Evolutionary conservation across 345 rosid genomes (phyloP).

Genomic region (Hibiscus mutabilis): DNA sequence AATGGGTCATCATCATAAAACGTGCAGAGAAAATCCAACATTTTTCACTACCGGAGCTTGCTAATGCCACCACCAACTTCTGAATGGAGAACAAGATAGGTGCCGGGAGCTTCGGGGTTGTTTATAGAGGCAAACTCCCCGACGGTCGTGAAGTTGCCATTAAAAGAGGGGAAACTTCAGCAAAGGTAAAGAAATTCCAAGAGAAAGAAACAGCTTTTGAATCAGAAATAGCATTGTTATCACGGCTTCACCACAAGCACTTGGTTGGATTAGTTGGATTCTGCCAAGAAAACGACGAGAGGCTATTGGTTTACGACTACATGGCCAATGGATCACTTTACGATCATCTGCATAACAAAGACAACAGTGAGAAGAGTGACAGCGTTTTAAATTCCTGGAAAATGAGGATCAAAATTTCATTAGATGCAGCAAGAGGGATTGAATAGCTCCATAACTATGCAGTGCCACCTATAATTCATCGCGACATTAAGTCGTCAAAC

Average conservation of each 20-base stretch:
- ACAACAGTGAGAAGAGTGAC: slow-evolving; percentile 14
- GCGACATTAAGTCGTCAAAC: slow-evolving; percentile 64
- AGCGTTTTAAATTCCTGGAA: slow-evolving; percentile 48
- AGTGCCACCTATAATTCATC: slow-evolving; percentile 57
- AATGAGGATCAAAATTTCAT: slow-evolving; percentile 23
- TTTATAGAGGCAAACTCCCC: slow-evolving; percentile 39
- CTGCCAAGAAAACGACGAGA: slow-evolving; percentile 53
- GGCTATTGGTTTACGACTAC: slow-evolving; percentile 53
- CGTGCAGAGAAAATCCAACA: slow-evolving; percentile 23
- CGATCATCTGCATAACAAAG: slow-evolving; percentile 41
- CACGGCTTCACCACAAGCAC: slow-evolving; percentile 61
- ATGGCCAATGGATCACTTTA: slow-evolving; percentile 54
- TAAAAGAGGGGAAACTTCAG: slow-evolving; percentile 38
- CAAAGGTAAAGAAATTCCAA: slow-evolving; percentile 23
- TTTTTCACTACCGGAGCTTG: slow-evolving; percentile 37
- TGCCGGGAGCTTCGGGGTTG: slow-evolving; percentile 51
- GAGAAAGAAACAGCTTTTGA: slow-evolving; percentile 52
- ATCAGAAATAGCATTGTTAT: slow-evolving; percentile 44
- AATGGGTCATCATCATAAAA: slow-evolving; percentile 35
- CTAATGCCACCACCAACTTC: slow-evolving; percentile 39
- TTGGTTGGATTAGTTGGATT: slow-evolving; percentile 47
- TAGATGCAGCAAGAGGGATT: not conserved
- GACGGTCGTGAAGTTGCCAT: slow-evolving; percentile 56
- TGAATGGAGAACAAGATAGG: slow-evolving; percentile 43
- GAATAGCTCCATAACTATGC: slow-evolving; percentile 61